Evolutionary conservation across 2,329 filamentous ascomycete species (phyloP).

Genomic region (Polychaeton citri): DNA sequence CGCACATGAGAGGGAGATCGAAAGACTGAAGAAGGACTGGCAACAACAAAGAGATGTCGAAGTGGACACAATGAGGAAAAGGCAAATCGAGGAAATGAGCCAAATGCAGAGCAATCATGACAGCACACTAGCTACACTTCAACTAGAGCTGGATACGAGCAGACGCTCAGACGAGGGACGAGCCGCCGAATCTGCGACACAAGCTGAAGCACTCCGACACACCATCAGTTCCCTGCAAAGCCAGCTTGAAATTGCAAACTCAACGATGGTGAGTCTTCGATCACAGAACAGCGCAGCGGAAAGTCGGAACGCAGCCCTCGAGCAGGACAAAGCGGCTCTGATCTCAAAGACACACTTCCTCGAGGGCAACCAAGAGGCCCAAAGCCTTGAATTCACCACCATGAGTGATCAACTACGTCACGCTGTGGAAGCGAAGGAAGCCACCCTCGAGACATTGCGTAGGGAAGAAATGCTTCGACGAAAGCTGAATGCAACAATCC

Average conservation of each 20-base stretch:
- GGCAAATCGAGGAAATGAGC: slow-evolving; percentile 56
- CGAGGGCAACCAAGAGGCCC: slow-evolving; percentile 77
- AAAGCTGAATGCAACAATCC: slow-evolving; percentile 92
- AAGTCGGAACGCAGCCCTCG: slow-evolving; percentile 49
- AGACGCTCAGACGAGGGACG: slow-evolving; percentile 41
- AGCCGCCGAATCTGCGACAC: slow-evolving; percentile 39
- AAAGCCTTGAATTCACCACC: slow-evolving; percentile 71
- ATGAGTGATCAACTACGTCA: slow-evolving; percentile 73
- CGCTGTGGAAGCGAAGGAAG: slow-evolving; percentile 54
- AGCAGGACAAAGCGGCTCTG: slow-evolving; percentile 62
- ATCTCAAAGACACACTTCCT: slow-evolving; percentile 77
- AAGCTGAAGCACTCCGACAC: slow-evolving; percentile 26
- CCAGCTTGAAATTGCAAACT: slow-evolving; percentile 38
- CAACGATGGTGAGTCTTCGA: slow-evolving; percentile 44
- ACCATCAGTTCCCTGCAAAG: slow-evolving; percentile 10
- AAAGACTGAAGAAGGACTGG: slow-evolving; percentile 29
- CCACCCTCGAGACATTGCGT: slow-evolving; percentile 67
- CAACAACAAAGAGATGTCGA: slow-evolving; percentile 37
- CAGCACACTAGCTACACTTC: slow-evolving; percentile 52
- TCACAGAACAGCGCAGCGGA: slow-evolving; percentile 34
- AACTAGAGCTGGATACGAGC: slow-evolving; percentile 35
- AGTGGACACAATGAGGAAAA: slow-evolving; percentile 43
- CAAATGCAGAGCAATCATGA: slow-evolving; percentile 50
- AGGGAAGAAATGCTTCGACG: slow-evolving; percentile 83
- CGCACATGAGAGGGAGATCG: slow-evolving; percentile 39